Conservation (phyloP, 306 rosid genomes). For the Dalbergia cochinchinensis region DNA sequence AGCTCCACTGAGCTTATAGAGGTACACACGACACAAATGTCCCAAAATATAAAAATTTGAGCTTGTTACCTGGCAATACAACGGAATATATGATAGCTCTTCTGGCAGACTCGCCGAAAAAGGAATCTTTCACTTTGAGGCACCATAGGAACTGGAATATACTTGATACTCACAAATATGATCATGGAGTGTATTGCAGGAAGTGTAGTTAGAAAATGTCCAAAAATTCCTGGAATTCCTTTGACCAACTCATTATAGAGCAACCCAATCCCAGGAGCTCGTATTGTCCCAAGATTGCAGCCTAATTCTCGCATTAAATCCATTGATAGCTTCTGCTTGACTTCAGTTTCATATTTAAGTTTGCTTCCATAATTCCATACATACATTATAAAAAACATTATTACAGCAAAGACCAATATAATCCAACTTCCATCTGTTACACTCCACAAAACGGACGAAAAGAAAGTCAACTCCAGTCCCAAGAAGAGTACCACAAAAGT, state of each 20-base stretch:
- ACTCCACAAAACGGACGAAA: conserved; percentile 92
- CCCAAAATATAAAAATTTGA: conserved; percentile 16
- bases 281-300: conserved; percentile 88
- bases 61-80: conserved; percentile 89
- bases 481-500: conserved; percentile 74
- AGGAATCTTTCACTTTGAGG: conserved; percentile 97
- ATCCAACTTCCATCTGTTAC: conserved; percentile 97
- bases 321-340: conserved; percentile 85
- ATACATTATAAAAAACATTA: conserved; percentile 84
- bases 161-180: conserved; percentile 91
- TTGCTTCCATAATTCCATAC: conserved; percentile 98
- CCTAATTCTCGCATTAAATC: conserved; percentile 90
- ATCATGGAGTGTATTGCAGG: conserved; percentile 79
- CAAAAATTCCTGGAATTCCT: conserved; percentile 95
- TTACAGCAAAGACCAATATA: conserved; percentile 80
- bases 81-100: conserved; percentile 89
- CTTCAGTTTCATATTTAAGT: conserved; percentile 97
- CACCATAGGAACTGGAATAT: conserved; percentile 91
- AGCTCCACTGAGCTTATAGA: conserved; percentile 1
- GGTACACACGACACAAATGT: neutral
- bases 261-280: conserved; percentile 98
- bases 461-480: conserved; percentile 85
- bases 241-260: conserved; percentile 93
- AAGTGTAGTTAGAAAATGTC: conserved; percentile 88
- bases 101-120: conserved; percentile 90